Base-by-base conservation (phyloP, 1,139 yeast genomes). In the Candida sp. region DNA sequence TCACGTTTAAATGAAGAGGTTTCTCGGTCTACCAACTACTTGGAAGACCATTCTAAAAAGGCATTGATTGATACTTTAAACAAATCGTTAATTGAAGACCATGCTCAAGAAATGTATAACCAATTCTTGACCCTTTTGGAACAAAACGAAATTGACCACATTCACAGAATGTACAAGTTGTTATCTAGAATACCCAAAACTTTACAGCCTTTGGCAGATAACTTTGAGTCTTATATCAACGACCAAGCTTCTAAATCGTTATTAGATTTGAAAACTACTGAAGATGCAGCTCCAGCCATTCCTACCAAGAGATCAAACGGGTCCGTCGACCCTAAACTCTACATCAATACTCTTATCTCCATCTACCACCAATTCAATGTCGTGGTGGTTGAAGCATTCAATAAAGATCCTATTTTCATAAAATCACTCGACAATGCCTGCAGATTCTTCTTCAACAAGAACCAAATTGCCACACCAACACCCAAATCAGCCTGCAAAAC, bases 361-460 rank as follows among this genome's bases (percentile, higher is more conserved):
- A 85, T 90, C 27, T 87, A 91, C 63, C 62, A 73, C 50, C 77
- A 83, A 61, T 86, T 82, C 70, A 75, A 81, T 55, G 73, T 76
- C 39, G 78, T 91, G 58, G 95, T 91, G 23, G 70, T 68, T 40
- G 65, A 60, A 36, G 87, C 96, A 2, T 88, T 93, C 62, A 82
- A 79, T 49, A 81, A 80, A 54, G 89, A 89, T 58, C 78, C 90
- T 3, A 81, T 84, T 33, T 87, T 93, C 69, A 87, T 87, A 44
- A 87, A 87, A 59, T 89, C 98, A 1, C 76, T 93, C 52, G 98
- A 93, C 60, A 82, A 80, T 54, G 97, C 98, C 0, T 93, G 97
- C 58, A 81, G 88, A 45, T 75, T 78, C 40, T 91, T 87, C 58
- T 90, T 95, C 55, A 95, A 95, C 65, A 75, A 75, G 47, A 95